A percentile compares a stretch with the other conserved stretches of the same genome.
phyloP scores from a whole-genome alignment of 1,284 basidiomycete species.

The Golubevia sp. region DNA sequence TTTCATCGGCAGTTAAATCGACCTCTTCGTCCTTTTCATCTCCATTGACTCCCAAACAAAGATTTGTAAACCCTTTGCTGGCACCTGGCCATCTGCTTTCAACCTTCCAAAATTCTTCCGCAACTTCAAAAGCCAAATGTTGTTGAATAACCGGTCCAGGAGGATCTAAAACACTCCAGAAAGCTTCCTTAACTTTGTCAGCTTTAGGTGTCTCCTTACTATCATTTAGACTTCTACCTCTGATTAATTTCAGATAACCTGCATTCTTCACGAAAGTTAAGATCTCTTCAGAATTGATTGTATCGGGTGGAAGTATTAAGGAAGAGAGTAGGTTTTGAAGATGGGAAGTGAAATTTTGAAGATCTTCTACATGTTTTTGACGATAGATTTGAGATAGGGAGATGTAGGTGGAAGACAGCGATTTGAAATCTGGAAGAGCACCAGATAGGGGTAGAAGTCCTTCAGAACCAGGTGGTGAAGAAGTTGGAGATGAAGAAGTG shows the following conservation, averaged over 20 bases:
- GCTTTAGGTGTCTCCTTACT: neutral
- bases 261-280: slow-evolving; percentile 89
- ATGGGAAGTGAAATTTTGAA: slow-evolving; percentile 47
- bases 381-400: slow-evolving; percentile 79
- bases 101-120: slow-evolving; percentile 62
- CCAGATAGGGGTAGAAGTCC: slow-evolving; percentile 67
- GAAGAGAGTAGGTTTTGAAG: too few relatives aligned
- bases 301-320: slow-evolving; percentile 7
- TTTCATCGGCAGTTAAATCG: neutral
- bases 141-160: slow-evolving; percentile 23
- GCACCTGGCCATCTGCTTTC: slow-evolving; percentile 64
- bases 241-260: slow-evolving; percentile 77
- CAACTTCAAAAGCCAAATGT: slow-evolving; percentile 63
- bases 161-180: slow-evolving; percentile 66
- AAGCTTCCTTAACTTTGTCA: slow-evolving; percentile 55
- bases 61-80: slow-evolving; percentile 12
- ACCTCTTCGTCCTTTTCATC: slow-evolving; percentile 8
- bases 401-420: slow-evolving; percentile 81
- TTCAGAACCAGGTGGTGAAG: slow-evolving; percentile 61
- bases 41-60: slow-evolving; percentile 21
- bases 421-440: slow-evolving; percentile 93
- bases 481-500: slow-evolving; percentile 64
- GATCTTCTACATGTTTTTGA: slow-evolving; percentile 73
- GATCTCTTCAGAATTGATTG: slow-evolving; percentile 66
- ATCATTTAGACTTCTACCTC: slow-evolving; percentile 66